Conservation (phyloP, 768 basidiomycete genomes). For the Lactarius hengduanensis region DNA sequence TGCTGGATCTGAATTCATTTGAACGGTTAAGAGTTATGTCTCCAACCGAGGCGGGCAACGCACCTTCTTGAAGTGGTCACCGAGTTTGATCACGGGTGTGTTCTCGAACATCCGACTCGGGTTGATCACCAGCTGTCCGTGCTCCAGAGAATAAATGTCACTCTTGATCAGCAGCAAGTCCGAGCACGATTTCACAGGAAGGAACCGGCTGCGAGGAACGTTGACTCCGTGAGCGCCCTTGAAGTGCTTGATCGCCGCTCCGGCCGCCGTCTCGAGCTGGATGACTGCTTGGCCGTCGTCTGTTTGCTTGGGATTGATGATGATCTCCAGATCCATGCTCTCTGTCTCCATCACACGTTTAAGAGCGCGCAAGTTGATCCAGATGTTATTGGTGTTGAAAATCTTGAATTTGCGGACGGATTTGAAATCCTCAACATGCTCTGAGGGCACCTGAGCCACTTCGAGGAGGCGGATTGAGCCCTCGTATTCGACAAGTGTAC, state of each 20-base stretch:
- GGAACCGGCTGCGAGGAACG: slow-evolving; percentile 70
- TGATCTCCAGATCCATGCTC: slow-evolving; percentile 74
- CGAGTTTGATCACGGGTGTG: slow-evolving; percentile 74
- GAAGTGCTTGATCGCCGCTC: slow-evolving; percentile 75
- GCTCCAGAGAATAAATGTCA: slow-evolving; percentile 67
- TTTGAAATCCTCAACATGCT: slow-evolving; percentile 75
- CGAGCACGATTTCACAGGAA: slow-evolving; percentile 64
- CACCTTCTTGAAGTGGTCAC: slow-evolving; percentile 76
- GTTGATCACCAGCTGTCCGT: slow-evolving; percentile 66
- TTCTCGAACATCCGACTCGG: slow-evolving; percentile 55
- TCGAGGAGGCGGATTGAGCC: slow-evolving; percentile 68
- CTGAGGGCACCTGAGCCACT: slow-evolving; percentile 71
- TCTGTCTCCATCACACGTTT: slow-evolving; percentile 72
- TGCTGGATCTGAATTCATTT: slow-evolving; percentile 42
- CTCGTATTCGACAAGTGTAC: slow-evolving; percentile 68
- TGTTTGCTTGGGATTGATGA: slow-evolving; percentile 68
- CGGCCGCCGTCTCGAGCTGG: slow-evolving; percentile 76
- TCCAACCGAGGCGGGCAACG: slow-evolving; percentile 2
- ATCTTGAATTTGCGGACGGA: slow-evolving; percentile 77
- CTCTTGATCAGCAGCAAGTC: slow-evolving; percentile 65
- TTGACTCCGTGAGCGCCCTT: slow-evolving; percentile 66
- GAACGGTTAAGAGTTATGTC: not conserved
- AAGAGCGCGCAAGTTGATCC: slow-evolving; percentile 57
- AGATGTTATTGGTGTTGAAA: slow-evolving; percentile 73
- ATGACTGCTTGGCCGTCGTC: slow-evolving; percentile 71